Evolutionary conservation across 768 basidiomycete species (phyloP).

Genomic region (Boletus barrowsii): DNA sequence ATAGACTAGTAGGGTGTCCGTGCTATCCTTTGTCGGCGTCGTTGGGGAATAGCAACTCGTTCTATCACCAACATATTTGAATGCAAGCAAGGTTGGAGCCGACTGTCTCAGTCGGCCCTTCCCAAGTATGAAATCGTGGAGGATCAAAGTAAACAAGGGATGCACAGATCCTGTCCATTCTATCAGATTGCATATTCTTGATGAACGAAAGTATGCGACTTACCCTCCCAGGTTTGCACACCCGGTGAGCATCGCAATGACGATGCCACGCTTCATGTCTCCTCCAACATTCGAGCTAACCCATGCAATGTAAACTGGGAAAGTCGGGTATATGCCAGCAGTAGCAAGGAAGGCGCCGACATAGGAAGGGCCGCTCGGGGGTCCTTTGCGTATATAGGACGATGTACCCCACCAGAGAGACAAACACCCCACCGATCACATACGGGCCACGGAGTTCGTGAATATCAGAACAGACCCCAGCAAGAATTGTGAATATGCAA

Average conservation of each 20-base stretch:
- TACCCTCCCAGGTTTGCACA: conserved; percentile 54
- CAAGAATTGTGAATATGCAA: conserved; percentile 41
- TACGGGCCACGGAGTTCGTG: conserved; percentile 46
- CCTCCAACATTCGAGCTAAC: conserved; percentile 53
- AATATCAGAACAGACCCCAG: conserved; percentile 43
- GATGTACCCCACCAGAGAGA: conserved; percentile 51
- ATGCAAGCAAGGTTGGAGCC: too few relatives aligned
- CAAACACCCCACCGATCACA: conserved; percentile 38
- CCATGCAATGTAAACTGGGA: conserved; percentile 51
- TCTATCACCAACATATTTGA: too few relatives aligned
- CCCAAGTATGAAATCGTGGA: conserved; percentile 43
- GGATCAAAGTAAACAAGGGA: conserved; percentile 40
- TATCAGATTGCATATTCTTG: background rate
- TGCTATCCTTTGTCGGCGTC: too few relatives aligned
- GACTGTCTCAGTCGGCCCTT: too few relatives aligned
- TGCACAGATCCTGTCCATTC: conserved; percentile 33
- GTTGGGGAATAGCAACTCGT: too few relatives aligned
- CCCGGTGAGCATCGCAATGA: conserved; percentile 50
- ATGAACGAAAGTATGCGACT: conserved; percentile 16
- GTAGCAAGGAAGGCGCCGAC: conserved; percentile 48
- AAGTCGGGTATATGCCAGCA: conserved; percentile 49
- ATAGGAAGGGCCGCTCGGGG: conserved; percentile 34
- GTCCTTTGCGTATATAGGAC: conserved; percentile 38
- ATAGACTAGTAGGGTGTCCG: too few relatives aligned
- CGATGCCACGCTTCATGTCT: conserved; percentile 48